These are phyloP conservation scores for Suhomyces prunicola DNA, from an alignment of 805 yeast species.

Conservation along the genomic window DNA sequence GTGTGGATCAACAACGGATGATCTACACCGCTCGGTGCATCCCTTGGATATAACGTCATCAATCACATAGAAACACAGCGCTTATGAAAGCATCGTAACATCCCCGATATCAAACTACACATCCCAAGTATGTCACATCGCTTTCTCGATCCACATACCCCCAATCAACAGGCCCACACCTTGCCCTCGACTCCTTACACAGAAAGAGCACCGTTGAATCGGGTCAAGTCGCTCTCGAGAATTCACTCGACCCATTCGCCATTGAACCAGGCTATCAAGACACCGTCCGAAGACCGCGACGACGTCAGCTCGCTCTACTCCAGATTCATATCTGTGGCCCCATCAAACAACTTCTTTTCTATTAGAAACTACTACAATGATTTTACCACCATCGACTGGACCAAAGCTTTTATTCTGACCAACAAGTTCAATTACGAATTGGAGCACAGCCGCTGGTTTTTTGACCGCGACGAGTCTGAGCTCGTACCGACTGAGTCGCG, in stretches of 20 bases:
- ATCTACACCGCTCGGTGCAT: background rate
- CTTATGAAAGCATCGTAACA: background rate
- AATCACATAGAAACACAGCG: background rate
- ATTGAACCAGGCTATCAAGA: background rate
- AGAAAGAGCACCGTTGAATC: background rate
- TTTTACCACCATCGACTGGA: conserved; percentile 62
- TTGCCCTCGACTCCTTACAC: conserved; percentile 1
- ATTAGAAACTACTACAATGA: conserved; percentile 49
- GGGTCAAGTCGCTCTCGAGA: background rate
- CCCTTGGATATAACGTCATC: background rate
- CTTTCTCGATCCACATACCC: background rate
- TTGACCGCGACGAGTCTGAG: background rate
- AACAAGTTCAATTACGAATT: conserved; percentile 40
- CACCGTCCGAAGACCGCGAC: background rate
- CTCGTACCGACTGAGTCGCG: background rate
- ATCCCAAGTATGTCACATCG: background rate
- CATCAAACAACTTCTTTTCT: conserved; percentile 12
- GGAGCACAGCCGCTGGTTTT: conserved; percentile 26
- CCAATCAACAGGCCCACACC: background rate
- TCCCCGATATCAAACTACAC: background rate
- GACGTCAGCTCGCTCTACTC: background rate
- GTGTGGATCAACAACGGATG: background rate
- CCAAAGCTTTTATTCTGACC: conserved; percentile 44
- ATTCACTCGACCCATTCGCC: background rate
- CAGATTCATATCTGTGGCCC: background rate